Evolutionary conservation across 176 grass and related monocot species (phyloP), one percentile per base, ranked within the genome.

Genomic region (Oryza brachyantha): DNA sequence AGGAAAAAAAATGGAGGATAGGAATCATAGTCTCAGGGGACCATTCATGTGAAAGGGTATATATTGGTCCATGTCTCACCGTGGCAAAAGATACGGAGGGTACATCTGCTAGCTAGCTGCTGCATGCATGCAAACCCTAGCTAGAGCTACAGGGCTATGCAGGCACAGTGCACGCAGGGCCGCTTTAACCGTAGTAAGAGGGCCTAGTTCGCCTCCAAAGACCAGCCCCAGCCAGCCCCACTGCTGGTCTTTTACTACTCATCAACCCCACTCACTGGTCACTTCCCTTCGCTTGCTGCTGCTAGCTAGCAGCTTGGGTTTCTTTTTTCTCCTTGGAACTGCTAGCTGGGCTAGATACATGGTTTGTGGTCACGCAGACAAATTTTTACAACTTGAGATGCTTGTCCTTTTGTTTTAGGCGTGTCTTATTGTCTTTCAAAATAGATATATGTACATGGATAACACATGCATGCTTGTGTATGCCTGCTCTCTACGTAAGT

Each of bases 61-160:
- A 71, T 76, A 61, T 75, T 81, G 82, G 81, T 79, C 78, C 83
- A 83, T 73, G 52, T 57, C 52, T 52, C 43, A 10, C 52, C 52
- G n/a, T 57, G 57, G 29, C 64, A 58, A 82, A 80, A 83, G 79
- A 83, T 83, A 87, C 58, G 84, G 65, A 64, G 26, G 36, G 65
- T 57, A 72, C 65, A 84, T 50, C 50, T 21, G 70, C 75, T 52
- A 52, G 48, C 48, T 50, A 50, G 17, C 46, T 32, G 63, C 27
- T 64, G 76, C 37, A 74, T 63, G 87, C 88, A 90, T 86, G 80
- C 80, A 79, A 90, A 80, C 72, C 86, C 81, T 83, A 78, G 81
- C 80, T 84, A 86, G 79, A 78, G 81, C 80, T 84, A 86, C 79
- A 84, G 80, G 64, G 3, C 69, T 79, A 86, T 74, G 83, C 67